These are phyloP conservation scores for Aspergillus funiculosus DNA, from an alignment of 495 filamentous ascomycete species.

Conservation along the genomic window DNA sequence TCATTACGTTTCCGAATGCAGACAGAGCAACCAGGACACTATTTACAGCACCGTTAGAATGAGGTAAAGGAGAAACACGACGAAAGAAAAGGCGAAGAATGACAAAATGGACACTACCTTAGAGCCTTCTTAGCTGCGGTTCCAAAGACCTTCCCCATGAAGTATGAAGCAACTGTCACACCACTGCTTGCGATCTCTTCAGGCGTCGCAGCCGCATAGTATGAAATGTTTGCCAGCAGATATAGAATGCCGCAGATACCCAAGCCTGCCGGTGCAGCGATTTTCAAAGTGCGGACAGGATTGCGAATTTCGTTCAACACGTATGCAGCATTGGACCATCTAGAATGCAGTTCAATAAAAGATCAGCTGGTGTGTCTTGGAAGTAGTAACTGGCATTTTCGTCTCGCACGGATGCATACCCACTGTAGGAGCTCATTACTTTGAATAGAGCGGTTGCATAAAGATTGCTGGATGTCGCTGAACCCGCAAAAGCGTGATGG, in stretches of 20 bases:
- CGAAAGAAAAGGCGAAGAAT: too few species aligned
- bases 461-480: constrained; percentile 22
- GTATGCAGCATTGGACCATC: constrained; percentile 34
- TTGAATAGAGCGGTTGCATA: constrained; percentile 27
- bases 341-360: background rate
- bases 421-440: constrained; percentile 26
- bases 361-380: background rate
- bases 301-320: constrained; percentile 67
- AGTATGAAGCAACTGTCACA: constrained; percentile 24
- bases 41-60: background rate
- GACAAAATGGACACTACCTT: background rate
- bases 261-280: constrained; percentile 53
- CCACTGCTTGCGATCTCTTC: constrained; percentile 25
- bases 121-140: constrained; percentile 13
- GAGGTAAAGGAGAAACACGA: background rate
- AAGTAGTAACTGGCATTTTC: constrained; percentile 1
- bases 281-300: constrained; percentile 57
- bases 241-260: constrained; percentile 55
- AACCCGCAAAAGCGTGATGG: constrained; percentile 21
- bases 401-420: constrained; percentile 25
- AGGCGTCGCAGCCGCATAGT: constrained; percentile 32
- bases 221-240: constrained; percentile 61
- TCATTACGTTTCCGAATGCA: constrained; percentile 63
- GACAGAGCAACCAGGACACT: constrained; percentile 54
- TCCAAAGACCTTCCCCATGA: constrained; percentile 29